Evolutionary conservation across 305 asterid genomes (phyloP).

Genomic region (Fraxinus angustifolia): DNA sequence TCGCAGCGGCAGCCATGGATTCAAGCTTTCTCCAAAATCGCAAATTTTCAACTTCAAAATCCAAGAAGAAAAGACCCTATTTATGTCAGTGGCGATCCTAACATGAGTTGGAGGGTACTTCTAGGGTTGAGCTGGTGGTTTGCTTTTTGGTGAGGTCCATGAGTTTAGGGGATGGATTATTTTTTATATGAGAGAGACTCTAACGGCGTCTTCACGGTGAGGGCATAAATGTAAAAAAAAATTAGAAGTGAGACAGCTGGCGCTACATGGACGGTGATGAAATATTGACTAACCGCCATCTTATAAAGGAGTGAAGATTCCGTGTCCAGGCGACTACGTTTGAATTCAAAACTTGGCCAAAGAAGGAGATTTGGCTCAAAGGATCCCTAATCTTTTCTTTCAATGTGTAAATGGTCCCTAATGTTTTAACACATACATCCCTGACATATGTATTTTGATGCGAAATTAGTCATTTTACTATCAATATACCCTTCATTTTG

Average conservation of each 20-base stretch:
- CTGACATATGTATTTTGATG: not conserved
- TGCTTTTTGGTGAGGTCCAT: conserved; percentile 15
- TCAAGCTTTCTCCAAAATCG: not conserved
- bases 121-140: conserved; percentile 11
- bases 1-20: conserved; percentile 24
- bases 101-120: not conserved
- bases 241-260: not conserved
- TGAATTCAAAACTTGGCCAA: not conserved
- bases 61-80: not conserved
- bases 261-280: not conserved
- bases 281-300: not conserved
- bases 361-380: not conserved
- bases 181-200: not conserved
- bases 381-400: not conserved
- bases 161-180: not conserved
- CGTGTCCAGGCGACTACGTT: not conserved
- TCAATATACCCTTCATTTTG: not conserved
- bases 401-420: not conserved
- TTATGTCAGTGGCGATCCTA: not conserved
- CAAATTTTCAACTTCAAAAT: not conserved
- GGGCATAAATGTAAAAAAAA: not conserved
- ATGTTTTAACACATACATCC: not conserved
- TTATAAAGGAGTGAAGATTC: not conserved
- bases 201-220: not conserved
- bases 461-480: not conserved